Evolutionary conservation across 1,284 basidiomycete species (phyloP), one percentile per base, ranked within the genome.

Genomic region (Trichosporon ovoides): DNA sequence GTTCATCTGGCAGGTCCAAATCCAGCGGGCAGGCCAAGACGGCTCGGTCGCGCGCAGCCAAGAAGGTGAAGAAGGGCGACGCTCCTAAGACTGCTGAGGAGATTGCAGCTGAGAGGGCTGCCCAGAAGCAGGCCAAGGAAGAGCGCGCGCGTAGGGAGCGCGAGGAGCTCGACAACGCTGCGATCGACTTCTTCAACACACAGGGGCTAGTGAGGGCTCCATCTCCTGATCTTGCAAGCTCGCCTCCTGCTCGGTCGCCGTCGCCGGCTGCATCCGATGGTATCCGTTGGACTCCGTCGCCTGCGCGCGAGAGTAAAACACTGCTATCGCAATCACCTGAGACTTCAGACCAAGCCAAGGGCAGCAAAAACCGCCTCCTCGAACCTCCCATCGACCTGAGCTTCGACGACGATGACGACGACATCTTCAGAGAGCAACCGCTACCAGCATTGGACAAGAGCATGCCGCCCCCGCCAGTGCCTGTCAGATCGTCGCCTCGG

Each of bases 151-250:
- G 43, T 7, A 22, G 22, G 19, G 56, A 57, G 18, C 43, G 59
- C 38, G 56, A 59, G 19, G 59, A 57, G n/a, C 43, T 61, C 11
- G 57, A 61, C 33, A 55, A 57, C 10, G 53, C 59, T 5, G 70
- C 68, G 14, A 43, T 72, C 11, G 73, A 73, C 49, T 76, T 76
- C 53, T 72, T 76, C 66, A 60, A 61, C 22, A 66, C 69, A 2
- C 50, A 63, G 20, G 66, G 68, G 13, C 61, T 66, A 1, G 20
- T 61, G 3, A 60, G 68, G 12, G 40, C 55, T 5, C 59, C 65
- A 10, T 52, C 60, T 6, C 52, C 48, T 6, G 49, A 31, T 7
- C 28, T 48, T 13, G 24, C 28, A 14, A 24, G 28, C 43, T 48
- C 43, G 13, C 43, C 43, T 13, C 43, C 43, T 14, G 24, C 43